Base-by-base conservation (phyloP, 2,329 filamentous ascomycete species). In the Tolypocladium nubicola region DNA sequence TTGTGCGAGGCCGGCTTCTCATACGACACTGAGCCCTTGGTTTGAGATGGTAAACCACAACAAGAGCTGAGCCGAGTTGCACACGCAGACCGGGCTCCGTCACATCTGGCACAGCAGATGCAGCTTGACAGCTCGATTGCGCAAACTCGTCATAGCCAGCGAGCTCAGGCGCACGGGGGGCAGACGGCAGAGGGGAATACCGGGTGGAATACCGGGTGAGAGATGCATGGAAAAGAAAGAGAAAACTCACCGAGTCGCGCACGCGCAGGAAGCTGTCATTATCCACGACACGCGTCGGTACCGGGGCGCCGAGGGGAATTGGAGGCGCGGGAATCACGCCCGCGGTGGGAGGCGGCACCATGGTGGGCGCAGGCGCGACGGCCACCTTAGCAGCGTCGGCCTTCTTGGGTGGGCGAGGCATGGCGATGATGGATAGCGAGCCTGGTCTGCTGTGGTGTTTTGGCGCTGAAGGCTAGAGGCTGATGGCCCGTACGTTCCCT, bases 201-300 rank as follows among this genome's bases (percentile, higher is more conserved):
- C n/a, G n/a, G 23, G 10, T 37, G 56, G 39, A 43, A 47, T 53
- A 56, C 60, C 52, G 58, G 43, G 59, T 60, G 56, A 59, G 54
- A 47, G 53, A 33, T 21, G 7, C 5, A 14, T 9, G 19, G 23
- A 52, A 57, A 39, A n/a, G 7, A 3, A 47, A 26, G 23, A 26
- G 23, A 26, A 56, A 58, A 76, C 88, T 81, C 85, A 95, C 90
- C 70, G 84, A 86, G 70, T 95, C 90, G 67, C 90, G 84, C 53
- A 91, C 90, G 68, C 86, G 81, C 60, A 89, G 81, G 70, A 93
- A 93, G 71, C 89, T 87, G 58, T 90, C 86, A 58, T 88, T 79
- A 60, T 90, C 84, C 62, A 88, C 82, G 47, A 77, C 67, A 58
- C 70, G 71, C 60, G 70, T 66, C 54, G 66, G 61, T 52, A 64